Evolutionary conservation across 305 asterid species (phyloP), one percentile per base, ranked within the genome.

Genomic region (Solanum hybrid): DNA sequence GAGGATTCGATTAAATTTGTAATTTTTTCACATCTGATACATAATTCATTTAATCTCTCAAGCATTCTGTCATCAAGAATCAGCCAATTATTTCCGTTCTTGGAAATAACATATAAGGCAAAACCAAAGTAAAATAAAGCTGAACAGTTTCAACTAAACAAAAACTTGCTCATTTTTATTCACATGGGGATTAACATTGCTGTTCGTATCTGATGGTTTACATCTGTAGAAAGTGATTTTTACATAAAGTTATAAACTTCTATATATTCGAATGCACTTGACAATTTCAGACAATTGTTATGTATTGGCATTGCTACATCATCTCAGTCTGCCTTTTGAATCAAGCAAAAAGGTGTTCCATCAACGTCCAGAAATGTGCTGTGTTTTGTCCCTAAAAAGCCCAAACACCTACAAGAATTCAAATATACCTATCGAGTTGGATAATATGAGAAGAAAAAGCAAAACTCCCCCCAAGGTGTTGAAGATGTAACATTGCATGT

Each of bases 321-420:
- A 12, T 22, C 88, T 85, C 77, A 32, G 77, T 32, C 34, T 85
- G 77, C 51, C 24, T 60, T 91, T 90, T 69, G 90, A 64, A 82
- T 82, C 88, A 22, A 91, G 91, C 69, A 90, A 69, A 86, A 87
- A 22, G 87, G 66, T 17, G 14, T 84, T 84, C 75, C 75, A 84
- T 17, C 73, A 72, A 38, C 88, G 66, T 73, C 34, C 36, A 56
- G 78, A 88, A 78, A 80, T 19, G 27, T 85, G 77, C 34, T 77
- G 34, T 10, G 6, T 72, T 89, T 73, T 77, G 76, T 75, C 86
- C 89, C 92, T 82, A 91, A 56, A 88, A 93, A 90, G 88, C 91
- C 92, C 93, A 85, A 91, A 89, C 89, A 90, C 97, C 97, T 96
- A 93, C 81, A 90, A 56, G 91, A 91, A 88, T 86, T 87, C 31